Percentiles rank a stretch among this genome's conserved stretches.
These are phyloP conservation scores for Pythium myriotylum DNA, from an alignment of 352 stramenopile species.

Conservation along the genomic window DNA sequence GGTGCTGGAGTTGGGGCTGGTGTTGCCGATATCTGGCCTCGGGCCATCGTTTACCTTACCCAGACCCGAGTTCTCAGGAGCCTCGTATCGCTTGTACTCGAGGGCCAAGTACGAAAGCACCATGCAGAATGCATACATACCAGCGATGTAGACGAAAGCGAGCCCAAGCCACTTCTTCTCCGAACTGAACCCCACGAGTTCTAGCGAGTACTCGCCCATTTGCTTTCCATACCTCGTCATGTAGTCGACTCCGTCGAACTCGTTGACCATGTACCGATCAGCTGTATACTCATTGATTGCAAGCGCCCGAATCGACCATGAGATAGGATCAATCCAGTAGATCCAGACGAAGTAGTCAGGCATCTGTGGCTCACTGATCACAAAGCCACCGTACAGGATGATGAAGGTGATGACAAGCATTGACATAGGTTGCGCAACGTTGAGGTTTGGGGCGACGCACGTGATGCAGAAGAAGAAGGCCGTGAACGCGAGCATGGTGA, in stretches of 20 bases:
- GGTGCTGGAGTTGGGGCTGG: slow-evolving; percentile 18
- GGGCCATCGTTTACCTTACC: slow-evolving; percentile 2
- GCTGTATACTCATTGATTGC: slow-evolving; percentile 33
- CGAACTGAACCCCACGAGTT: slow-evolving; percentile 28
- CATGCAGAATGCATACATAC: slow-evolving; percentile 33
- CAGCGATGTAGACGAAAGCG: slow-evolving; percentile 32
- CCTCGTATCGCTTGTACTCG: slow-evolving; percentile 35
- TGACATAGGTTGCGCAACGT: slow-evolving; percentile 35
- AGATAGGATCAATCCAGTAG: slow-evolving; percentile 49
- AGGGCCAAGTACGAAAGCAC: slow-evolving; percentile 35
- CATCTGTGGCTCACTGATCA: slow-evolving; percentile 39
- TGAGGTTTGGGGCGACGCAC: slow-evolving; percentile 28
- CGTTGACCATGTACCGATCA: slow-evolving; percentile 15
- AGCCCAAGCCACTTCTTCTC: slow-evolving; percentile 32
- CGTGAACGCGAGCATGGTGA: slow-evolving; percentile 37
- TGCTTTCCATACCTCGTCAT: slow-evolving; percentile 22
- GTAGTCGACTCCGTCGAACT: slow-evolving; percentile 31
- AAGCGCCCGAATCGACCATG: slow-evolving; percentile 35
- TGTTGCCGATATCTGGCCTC: slow-evolving; percentile 7
- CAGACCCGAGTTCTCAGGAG: slow-evolving; percentile 26
- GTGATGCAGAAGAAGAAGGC: slow-evolving; percentile 41
- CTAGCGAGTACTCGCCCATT: slow-evolving; percentile 29
- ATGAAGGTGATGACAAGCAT: slow-evolving; percentile 35
- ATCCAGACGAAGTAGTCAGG: slow-evolving; percentile 34
- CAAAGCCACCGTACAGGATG: slow-evolving; percentile 43